Base-by-base conservation (phyloP, 1,284 basidiomycete species). In the Cutaneotrichosporon cavernicola region DNA sequence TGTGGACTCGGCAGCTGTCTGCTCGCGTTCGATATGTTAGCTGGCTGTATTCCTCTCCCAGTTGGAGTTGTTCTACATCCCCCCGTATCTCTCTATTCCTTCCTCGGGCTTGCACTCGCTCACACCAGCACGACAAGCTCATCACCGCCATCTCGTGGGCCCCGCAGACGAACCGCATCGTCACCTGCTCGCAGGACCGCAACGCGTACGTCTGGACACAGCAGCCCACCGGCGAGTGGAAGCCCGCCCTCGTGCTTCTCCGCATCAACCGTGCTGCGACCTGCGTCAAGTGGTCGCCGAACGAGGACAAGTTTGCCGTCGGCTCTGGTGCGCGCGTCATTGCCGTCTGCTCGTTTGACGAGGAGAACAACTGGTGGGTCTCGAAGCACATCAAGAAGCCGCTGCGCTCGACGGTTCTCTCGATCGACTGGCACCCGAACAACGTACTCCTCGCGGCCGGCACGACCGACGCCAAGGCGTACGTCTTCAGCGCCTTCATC, bases 61-160 rank as follows among this genome's bases (percentile, higher is more conserved):
- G 3, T 3, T 26, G 26, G 26, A 26, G 26, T 26, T 26, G 26
- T 26, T 26, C 26, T 26, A 26, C 26, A 26, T 26, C 26, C 34
- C 34, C 34, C 34, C 11, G 11, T 36, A 8, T 13, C 34, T 36
- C 11, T 36, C 34, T 13, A 9, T 36, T 13, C 11, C 34, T 36
- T 36, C 16, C 22, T 14, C 10, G 14, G 22, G 30, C 22, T 14
- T 7, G 10, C 32, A 26, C 21, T 50, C 21, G 47, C 46, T 34
- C 10, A 47, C 62, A 32, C 43, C 72, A 97, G 93, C 97, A 99
- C 82, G 97, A 99, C 85, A 99, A 99, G 83, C 84, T 90, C 69
- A 91, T 99, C 81, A 99, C 96, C 2, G 94, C 92, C 65, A 97
- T 99, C 80, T 96, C 98, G 81, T 99, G 97, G 97, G 97, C 96